These are phyloP conservation scores for Trichocomaceae sp. DNA, from an alignment of 2,329 filamentous ascomycete species.

Conservation along the genomic window DNA sequence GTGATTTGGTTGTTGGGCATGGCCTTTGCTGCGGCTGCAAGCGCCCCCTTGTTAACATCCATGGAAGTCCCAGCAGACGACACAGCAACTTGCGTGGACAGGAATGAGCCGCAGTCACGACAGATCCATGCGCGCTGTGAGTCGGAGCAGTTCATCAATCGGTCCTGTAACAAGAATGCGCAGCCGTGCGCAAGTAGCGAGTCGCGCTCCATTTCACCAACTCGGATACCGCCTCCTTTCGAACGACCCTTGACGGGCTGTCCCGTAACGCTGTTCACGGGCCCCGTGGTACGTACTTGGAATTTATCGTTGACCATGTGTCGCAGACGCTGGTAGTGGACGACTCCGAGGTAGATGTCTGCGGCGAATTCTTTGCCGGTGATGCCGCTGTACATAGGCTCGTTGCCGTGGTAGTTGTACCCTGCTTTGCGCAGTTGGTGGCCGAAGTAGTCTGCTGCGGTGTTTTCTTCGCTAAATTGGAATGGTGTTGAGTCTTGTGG, in stretches of 20 bases:
- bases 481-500: slow-evolving; percentile 95
- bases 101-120: slow-evolving; percentile 79
- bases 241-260: slow-evolving; percentile 97
- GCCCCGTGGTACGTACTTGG: slow-evolving; percentile 93
- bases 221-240: slow-evolving; percentile 95
- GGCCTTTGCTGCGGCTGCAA: slow-evolving; percentile 26
- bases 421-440: slow-evolving; percentile 91
- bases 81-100: slow-evolving; percentile 63
- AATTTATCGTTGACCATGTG: slow-evolving; percentile 99
- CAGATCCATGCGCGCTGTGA: slow-evolving; percentile 88
- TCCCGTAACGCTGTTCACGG: slow-evolving; percentile 80
- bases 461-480: slow-evolving; percentile 86
- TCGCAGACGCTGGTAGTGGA: slow-evolving; percentile 94
- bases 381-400: slow-evolving; percentile 97
- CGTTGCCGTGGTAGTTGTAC: slow-evolving; percentile 97
- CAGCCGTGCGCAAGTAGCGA: slow-evolving; percentile 91
- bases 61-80: slow-evolving; percentile 23
- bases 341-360: slow-evolving; percentile 93
- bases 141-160: slow-evolving; percentile 94
- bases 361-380: slow-evolving; percentile 89
- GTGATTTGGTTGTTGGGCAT: slow-evolving; percentile 22
- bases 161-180: slow-evolving; percentile 89
- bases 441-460: slow-evolving; percentile 89
- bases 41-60: slow-evolving; percentile 20
- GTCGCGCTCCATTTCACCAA: slow-evolving; percentile 98